Evolutionary conservation across 305 asterid species (phyloP).

Genomic region (Solanum hybrid): DNA sequence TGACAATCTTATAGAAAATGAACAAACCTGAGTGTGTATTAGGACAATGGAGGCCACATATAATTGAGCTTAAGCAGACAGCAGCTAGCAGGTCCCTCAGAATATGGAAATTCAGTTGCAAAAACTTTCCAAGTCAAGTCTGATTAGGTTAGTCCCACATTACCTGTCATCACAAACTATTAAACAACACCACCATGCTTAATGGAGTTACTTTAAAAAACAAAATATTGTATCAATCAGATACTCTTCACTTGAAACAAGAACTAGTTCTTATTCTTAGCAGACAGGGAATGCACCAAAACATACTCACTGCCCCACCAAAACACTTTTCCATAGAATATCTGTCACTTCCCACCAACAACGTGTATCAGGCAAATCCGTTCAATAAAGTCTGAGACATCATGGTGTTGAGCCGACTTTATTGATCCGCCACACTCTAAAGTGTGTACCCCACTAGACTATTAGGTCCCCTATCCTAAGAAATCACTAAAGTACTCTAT

Average conservation of each 20-base stretch:
- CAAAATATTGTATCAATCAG: background rate
- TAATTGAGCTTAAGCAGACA: slow-evolving; percentile 3
- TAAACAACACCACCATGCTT: background rate
- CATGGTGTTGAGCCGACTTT: background rate
- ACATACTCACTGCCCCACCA: background rate
- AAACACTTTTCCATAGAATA: background rate
- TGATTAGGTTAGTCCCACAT: slow-evolving; percentile 4
- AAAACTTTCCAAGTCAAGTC: slow-evolving; percentile 4
- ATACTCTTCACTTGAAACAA: background rate
- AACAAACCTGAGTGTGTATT: slow-evolving; percentile 1
- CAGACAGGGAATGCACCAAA: background rate
- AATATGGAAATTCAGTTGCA: background rate
- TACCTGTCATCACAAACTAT: slow-evolving; percentile 4
- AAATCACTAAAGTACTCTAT: background rate
- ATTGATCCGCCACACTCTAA: background rate
- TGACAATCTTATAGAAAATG: background rate
- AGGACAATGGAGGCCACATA: background rate
- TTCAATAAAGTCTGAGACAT: background rate
- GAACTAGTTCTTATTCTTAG: background rate
- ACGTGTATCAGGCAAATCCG: background rate
- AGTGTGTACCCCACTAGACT: background rate
- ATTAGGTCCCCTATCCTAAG: background rate
- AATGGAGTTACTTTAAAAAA: background rate
- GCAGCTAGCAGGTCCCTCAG: slow-evolving; percentile 9
- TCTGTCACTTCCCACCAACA: background rate